Evolutionary conservation across 306 rosid species (phyloP).

Genomic region (Inga laurina): DNA sequence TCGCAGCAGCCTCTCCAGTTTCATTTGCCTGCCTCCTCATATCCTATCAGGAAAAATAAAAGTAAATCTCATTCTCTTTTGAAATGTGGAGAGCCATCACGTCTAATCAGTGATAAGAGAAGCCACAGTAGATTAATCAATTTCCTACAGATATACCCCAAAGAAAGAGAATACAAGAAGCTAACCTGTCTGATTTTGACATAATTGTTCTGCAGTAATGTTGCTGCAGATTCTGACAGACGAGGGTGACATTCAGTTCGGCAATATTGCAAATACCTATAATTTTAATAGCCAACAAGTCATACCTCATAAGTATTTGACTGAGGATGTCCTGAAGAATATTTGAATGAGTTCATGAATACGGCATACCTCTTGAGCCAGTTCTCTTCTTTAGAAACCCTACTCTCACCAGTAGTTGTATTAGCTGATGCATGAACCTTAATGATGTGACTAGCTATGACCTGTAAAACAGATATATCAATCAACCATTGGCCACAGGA

Average conservation of each 20-base stretch:
- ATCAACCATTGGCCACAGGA: conserved; percentile 27
- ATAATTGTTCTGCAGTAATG: conserved; percentile 69
- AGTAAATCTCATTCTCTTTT: not conserved
- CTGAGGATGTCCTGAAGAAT: conserved; percentile 21
- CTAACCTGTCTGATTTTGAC: conserved; percentile 96
- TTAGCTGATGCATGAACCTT: conserved; percentile 83
- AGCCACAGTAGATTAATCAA: conserved; percentile 1
- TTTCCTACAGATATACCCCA: not conserved
- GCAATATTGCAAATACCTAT: conserved; percentile 87
- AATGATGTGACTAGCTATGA: conserved; percentile 89
- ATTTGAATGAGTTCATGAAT: conserved; percentile 1
- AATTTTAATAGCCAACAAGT: conserved; percentile 33
- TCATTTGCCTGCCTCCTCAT: conserved; percentile 98
- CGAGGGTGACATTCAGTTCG: conserved; percentile 82
- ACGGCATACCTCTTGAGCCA: conserved; percentile 86
- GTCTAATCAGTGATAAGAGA: conserved; percentile 10
- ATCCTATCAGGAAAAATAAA: conserved; percentile 51
- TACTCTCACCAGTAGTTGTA: conserved; percentile 58
- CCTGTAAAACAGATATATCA: conserved; percentile 53
- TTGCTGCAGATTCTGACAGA: conserved; percentile 78
- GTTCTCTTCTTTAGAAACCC: conserved; percentile 71
- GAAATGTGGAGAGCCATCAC: not conserved
- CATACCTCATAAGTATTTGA: conserved; percentile 27
- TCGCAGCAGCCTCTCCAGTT: conserved; percentile 86
- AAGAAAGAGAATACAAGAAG: not conserved